Base-by-base conservation (phyloP, 768 basidiomycete species). In the Pleurotus pulmonarius region DNA sequence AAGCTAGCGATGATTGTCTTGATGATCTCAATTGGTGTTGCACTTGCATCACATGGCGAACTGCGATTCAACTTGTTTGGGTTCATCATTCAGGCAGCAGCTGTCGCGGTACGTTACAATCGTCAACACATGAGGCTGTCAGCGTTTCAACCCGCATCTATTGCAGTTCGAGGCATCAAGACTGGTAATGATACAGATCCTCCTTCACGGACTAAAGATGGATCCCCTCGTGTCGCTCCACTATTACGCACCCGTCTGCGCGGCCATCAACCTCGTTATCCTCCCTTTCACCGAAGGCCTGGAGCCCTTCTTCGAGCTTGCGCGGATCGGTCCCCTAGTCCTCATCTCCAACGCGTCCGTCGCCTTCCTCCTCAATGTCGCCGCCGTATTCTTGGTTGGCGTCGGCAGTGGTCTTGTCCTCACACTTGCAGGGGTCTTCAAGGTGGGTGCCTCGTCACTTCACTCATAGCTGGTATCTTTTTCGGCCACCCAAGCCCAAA, bases 241-340 rank as follows among this genome's bases (percentile, higher is more conserved):
- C 75, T 98, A 96, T 75, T 97, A 94, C 67, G 94, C 95, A 8
- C 94, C 94, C 12, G 92, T 98, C 51, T 98, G 96, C 69, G 94
- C 96, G 0, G 69, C 77, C 58, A 90, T 98, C 75, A 98, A 97
- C 70, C 81, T 93, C 20, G 67, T 83, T 54, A 77, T 96, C 60
- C 72, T 98, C 16, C 94, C 94, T 5, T 92, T 98, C 75, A 95
- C 92, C 0, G 96, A 98, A 70, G 94, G 96, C 1, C 72, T 90
- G 11, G 88, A 80, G 6, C 96, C 96, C 0, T 92, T 98, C 76
- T 82, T 83, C 61, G 87, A 85, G 46, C 72, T 93, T 18, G 57
- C 60, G 4, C 72, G 78, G 22, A 70, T 92, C 48, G 89, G 93
- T 16, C 84, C 87, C 15, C 65, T 81, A 8, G 74, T 96, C 59